Evolutionary conservation across 768 basidiomycete genomes (phyloP), one percentile per base, ranked within the genome.

Genomic region (Epithele typhae): DNA sequence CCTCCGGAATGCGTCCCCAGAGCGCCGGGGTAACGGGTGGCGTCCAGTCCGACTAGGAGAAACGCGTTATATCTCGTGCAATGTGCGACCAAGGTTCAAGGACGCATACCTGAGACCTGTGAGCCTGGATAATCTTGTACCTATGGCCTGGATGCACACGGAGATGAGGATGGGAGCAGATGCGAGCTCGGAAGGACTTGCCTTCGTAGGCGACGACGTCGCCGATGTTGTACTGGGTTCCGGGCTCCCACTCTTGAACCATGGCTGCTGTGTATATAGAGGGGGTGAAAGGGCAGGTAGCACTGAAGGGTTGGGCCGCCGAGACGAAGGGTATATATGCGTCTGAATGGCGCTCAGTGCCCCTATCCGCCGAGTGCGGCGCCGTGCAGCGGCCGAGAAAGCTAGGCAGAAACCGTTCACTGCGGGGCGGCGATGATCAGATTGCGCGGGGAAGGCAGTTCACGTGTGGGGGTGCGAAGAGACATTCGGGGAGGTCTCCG

Each of bases 41-140:
- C 21, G 79, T 63, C 87, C 87, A 90, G 53, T 86, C 83, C 22
- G 69, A 52, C 84, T 88, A 55, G 22, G 23, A 14, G 4, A 21
- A 32, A 27, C 9, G 18, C 18, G 22, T 34, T 8, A 38, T 32
- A 27, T 6, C 37, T 15, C 41, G 5, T 38, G 45, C 9, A 37
- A n/a, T 25, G 12, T 34, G 14, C 4, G 4, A 34, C 22, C 24
- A 7, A 12, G 19, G 38, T 33, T 4, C 12, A 25, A 35, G 23
- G 14, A 50, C 59, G 45, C 41, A 30, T 52, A 78, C 84, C 74
- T 86, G 82, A 24, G 86, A 85, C 43, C 59, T 65, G 66, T 89
- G 87, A 8, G 82, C 68, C 58, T 87, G 84, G 53, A 87, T 78
- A 64, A 82, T 82, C 64, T 78, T 81, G 71, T 87, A 89, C 34